A percentile compares a stretch with the other conserved stretches of the same genome.
These are phyloP conservation scores for Rhizoctonia solani DNA, from an alignment of 1,284 basidiomycete genomes.

Conservation along the genomic window DNA sequence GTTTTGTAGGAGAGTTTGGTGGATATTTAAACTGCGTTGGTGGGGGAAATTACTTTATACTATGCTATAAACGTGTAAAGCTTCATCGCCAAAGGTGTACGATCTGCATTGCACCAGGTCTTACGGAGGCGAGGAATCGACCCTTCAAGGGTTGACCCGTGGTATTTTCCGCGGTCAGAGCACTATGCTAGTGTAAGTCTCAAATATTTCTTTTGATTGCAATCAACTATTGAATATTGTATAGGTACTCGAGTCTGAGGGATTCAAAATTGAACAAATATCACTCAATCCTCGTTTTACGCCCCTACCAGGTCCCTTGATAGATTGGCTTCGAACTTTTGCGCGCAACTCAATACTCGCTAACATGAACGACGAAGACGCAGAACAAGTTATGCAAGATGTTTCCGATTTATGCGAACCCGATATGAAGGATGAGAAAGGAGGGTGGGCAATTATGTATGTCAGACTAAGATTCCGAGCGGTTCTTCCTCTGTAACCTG, in stretches of 20 bases:
- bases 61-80: neutral
- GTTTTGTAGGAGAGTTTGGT: no score
- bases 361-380: slow-evolving; percentile 57
- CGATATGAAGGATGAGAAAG: slow-evolving; percentile 62
- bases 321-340: slow-evolving; percentile 75
- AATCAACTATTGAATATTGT: slow-evolving; percentile 22
- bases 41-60: slow-evolving; percentile 39
- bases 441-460: slow-evolving; percentile 74
- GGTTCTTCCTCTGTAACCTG: slow-evolving; percentile 19
- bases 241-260: slow-evolving; percentile 60
- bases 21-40: slow-evolving; percentile 73
- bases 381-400: slow-evolving; percentile 64
- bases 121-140: slow-evolving; percentile 61
- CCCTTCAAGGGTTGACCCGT: slow-evolving; percentile 67
- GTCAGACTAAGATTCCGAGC: slow-evolving; percentile 64
- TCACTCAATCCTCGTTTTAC: slow-evolving; percentile 71
- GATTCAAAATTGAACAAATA: slow-evolving; percentile 60
- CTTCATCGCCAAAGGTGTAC: slow-evolving; percentile 54
- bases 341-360: slow-evolving; percentile 60
- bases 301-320: slow-evolving; percentile 61
- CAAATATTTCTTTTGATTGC: no score
- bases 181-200: slow-evolving; percentile 64
- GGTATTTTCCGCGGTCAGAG: slow-evolving; percentile 77
- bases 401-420: slow-evolving; percentile 61
- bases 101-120: slow-evolving; percentile 62